Base-by-base conservation (phyloP, 179 eudicot species). In the Actinidia arguta region DNA sequence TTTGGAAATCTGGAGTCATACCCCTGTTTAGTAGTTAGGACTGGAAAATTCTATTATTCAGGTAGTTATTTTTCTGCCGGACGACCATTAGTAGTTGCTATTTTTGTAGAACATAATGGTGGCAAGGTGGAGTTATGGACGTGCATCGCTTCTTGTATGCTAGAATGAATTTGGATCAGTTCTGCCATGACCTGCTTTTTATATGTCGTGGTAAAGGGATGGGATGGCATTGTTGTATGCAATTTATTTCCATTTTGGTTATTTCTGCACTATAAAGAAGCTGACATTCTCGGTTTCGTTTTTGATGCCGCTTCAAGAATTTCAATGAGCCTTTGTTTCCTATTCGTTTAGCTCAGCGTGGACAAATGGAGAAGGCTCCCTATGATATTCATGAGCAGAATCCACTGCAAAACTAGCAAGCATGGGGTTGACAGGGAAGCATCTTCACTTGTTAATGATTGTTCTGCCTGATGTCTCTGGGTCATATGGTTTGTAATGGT, bases 141-240 rank as follows among this genome's bases (percentile, higher is more conserved):
- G 0, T 87, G 94, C 78, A 27, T 92, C 18, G 81, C 83, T 94
- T 95, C 52, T 92, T 98, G 25, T n/a, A 75, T 7, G 16, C 31
- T 56, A 25, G 63, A 75, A 8, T 52, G 25, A 51, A 73, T 78
- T 58, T 17, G 27, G 50, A 85, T 81, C 46, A 56, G 42, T 92
- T 95, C 70, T 92, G 95, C 52, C 1, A 4, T 5, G 85, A 79
- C 12, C 82, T 95, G 59, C 83, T 87, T 31, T 8, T 50, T 50
- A 94, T 94, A 96, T 95, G 98, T 52, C 7, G 52, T 14, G 78
- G 73, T 39, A 94, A 93, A 84, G 98, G 98, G 75, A 92, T 95
- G 94, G 98, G 94, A 85, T 55, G 82, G 80, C 27, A n/a, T n/a
- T n/a, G 79, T 7, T 50, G 52, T 11, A 50, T 6, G 52, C 52